These are phyloP conservation scores for Bocquillonia castaneifolia DNA, from an alignment of 441 rosid genomes.

Conservation along the genomic window DNA sequence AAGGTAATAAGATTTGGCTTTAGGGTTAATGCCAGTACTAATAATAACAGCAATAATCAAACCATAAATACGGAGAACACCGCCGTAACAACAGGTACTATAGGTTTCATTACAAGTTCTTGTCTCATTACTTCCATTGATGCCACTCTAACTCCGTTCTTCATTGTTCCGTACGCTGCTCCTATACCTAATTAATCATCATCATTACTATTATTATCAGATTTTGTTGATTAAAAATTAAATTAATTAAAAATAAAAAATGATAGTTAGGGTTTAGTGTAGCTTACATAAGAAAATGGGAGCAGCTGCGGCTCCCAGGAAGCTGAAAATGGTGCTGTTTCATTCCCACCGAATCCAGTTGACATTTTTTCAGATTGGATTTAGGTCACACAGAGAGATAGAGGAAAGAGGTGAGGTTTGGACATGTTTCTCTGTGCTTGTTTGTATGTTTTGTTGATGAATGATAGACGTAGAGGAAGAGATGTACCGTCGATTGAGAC, in stretches of 20 bases:
- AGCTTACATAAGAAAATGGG: constrained; percentile 77
- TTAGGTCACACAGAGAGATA: no score
- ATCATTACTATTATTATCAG: no score
- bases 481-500: no score
- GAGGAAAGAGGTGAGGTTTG: no score
- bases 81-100: constrained; percentile 53
- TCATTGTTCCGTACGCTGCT: constrained; percentile 46
- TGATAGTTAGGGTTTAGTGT: background rate
- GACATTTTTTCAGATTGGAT: no score
- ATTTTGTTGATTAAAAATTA: no score
- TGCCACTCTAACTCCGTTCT: constrained; percentile 46
- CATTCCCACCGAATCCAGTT: constrained; percentile 58
- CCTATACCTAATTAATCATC: no score
- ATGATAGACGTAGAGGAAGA: no score
- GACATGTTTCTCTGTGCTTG: no score
- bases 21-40: constrained; percentile 45
- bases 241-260: background rate
- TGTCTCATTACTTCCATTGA: constrained; percentile 52
- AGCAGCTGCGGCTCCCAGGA: constrained; percentile 72
- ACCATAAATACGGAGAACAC: constrained; percentile 46
- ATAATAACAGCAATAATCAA: constrained; percentile 48
- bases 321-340: constrained; percentile 86
- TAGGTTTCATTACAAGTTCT: constrained; percentile 47
- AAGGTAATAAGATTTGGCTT: constrained; percentile 39
- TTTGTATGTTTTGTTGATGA: no score